Percentiles rank a stretch among this genome's conserved stretches.
Conservation (phyloP, 306 rosid species). For the Rosa rugosa region DNA sequence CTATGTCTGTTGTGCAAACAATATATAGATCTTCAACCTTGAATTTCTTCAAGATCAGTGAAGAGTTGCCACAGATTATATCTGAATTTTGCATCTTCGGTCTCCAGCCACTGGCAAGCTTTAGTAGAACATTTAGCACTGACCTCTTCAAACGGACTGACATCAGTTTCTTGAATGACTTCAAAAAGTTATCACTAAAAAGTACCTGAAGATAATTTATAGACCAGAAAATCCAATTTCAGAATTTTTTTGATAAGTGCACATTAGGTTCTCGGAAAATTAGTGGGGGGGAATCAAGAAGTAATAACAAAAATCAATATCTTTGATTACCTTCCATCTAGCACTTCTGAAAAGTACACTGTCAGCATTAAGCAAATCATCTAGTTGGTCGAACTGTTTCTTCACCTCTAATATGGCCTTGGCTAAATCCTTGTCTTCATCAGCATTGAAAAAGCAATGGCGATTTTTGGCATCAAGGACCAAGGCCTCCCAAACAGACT, state of each 20-base stretch:
- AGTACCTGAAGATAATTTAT: slow-evolving; percentile 39
- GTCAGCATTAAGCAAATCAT: slow-evolving; percentile 61
- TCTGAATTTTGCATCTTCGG: slow-evolving; percentile 43
- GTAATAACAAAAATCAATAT: neutral
- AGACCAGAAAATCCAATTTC: neutral
- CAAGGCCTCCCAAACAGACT: slow-evolving; percentile 57
- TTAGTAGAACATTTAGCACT: too few relatives aligned
- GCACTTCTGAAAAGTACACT: slow-evolving; percentile 53
- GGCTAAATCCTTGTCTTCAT: slow-evolving; percentile 53
- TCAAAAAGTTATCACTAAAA: slow-evolving; percentile 64
- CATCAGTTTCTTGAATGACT: slow-evolving; percentile 52
- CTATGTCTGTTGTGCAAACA: slow-evolving; percentile 51
- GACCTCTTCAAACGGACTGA: slow-evolving; percentile 26
- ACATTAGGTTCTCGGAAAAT: neutral
- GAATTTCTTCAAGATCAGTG: slow-evolving; percentile 45
- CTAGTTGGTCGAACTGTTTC: slow-evolving; percentile 59
- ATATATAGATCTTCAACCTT: slow-evolving; percentile 51
- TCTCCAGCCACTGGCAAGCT: slow-evolving; percentile 30
- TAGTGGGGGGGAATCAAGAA: neutral
- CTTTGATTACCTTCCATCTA: slow-evolving; percentile 65
- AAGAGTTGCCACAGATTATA: slow-evolving; percentile 43
- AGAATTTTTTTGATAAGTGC: neutral
- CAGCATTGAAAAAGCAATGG: slow-evolving; percentile 60
- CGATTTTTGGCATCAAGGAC: slow-evolving; percentile 58
- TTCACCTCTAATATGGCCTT: slow-evolving; percentile 54